Conservation (phyloP, 306 rosid genomes). For the Prunus mume region DNA sequence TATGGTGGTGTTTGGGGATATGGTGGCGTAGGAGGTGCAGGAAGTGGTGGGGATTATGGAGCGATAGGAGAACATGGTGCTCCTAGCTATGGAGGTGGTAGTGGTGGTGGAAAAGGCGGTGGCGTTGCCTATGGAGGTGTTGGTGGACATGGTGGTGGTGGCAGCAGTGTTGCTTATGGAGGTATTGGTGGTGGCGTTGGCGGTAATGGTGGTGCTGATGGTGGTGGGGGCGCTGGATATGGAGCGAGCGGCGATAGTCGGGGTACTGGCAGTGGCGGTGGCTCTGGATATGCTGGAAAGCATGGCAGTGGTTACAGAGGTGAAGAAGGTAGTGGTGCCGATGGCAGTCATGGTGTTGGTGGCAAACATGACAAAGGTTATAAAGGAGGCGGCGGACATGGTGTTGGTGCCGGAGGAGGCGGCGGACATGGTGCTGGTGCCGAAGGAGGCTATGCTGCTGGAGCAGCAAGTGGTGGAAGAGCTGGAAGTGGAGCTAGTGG, state of each 20-base stretch:
- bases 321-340: conserved; percentile 16
- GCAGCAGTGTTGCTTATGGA: conserved; percentile 25
- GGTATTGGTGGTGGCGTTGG: conserved; percentile 14
- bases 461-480: conserved; percentile 35
- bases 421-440: conserved; percentile 19
- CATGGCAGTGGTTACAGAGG: conserved; percentile 15
- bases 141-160: conserved; percentile 30
- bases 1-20: conserved; percentile 7
- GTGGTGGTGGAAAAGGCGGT: conserved; percentile 26
- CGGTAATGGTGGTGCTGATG: conserved; percentile 37
- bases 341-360: not conserved
- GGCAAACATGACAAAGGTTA: not conserved
- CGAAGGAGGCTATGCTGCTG: conserved; percentile 18
- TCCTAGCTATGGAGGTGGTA: conserved; percentile 30
- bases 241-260: conserved; percentile 33
- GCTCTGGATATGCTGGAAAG: not conserved
- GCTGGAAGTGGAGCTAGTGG: conserved; percentile 15
- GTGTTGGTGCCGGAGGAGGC: conserved; percentile 23
- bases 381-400: conserved; percentile 10
- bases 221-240: conserved; percentile 29
- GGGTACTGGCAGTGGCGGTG: conserved; percentile 23
- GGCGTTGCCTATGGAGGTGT: conserved; percentile 31
- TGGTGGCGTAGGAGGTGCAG: conserved; percentile 41
- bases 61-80: conserved; percentile 15
- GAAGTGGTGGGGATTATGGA: not conserved